Base-by-base conservation (phyloP, 1,284 basidiomycete species). In the Moesziomyces globuligerus region DNA sequence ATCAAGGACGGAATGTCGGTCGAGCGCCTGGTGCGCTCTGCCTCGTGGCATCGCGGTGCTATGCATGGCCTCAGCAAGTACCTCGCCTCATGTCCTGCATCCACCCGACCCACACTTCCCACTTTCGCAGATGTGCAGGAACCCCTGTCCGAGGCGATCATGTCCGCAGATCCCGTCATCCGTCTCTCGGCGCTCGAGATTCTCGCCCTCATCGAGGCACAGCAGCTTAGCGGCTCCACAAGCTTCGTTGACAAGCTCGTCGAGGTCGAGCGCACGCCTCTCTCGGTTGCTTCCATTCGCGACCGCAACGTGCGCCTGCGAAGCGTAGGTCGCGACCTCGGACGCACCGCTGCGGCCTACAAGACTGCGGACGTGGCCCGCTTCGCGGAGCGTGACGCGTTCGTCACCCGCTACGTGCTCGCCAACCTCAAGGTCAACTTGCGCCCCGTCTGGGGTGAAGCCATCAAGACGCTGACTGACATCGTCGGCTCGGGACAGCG, bases 381-480 rank as follows among this genome's bases (percentile, higher is more conserved):
- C 10, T 40, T 48, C 18, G 46, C 46, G 10, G 37, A 48, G 38
- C 53, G 62, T 2, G 54, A 68, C 34, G 47, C 55, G 5, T 43
- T 77, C n/a, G 52, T 76, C 4, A 43, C 74, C 18, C 58, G 57
- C 13, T 80, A 76, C 54, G 49, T 79, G 18, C 61, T 80, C 36
- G 72, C 72, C 45, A 79, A 72, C 29, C 53, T 80, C 51, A 81
- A 80, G 66, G 51, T 82, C 56, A 82, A 82, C 37, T 57, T 82
- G 39, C 60, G 67, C n/a, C 80, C 80, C 0, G 50, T 81, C 26
- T 82, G 80, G 80, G 48, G 53, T 7, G 80, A 80, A 43, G 62
- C 65, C 20, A 69, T 73, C 48, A 69, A 72, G 44, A 70, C 76
- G 8, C 44, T 82, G 3, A 65, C 72, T 2, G 79, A 79, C 26